Conservation (phyloP, 805 yeast genomes). For the Myxozyma neotropica region DNA sequence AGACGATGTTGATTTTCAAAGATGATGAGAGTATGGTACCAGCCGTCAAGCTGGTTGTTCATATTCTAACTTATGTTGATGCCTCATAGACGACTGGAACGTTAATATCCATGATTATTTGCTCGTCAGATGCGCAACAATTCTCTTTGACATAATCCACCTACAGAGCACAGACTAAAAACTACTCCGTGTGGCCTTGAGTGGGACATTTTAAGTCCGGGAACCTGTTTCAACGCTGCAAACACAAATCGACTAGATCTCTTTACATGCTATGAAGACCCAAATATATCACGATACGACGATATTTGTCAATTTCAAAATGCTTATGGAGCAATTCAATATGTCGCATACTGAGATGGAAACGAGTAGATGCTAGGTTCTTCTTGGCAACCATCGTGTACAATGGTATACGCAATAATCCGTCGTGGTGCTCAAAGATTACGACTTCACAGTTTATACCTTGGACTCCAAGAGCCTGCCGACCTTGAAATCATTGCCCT, state of each 20-base stretch:
- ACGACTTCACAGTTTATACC: constrained; percentile 13
- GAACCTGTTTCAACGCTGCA: constrained; percentile 18
- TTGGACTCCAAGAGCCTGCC: constrained; percentile 15
- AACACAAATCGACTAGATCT: constrained; percentile 10
- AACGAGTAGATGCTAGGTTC: neutral
- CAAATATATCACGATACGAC: neutral
- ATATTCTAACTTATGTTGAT: neutral
- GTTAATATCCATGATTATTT: constrained; percentile 12
- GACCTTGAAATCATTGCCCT: constrained; percentile 18
- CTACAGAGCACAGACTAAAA: constrained; percentile 4
- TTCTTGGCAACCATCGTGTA: neutral
- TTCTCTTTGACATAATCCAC: constrained; percentile 4
- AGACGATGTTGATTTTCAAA: constrained; percentile 20
- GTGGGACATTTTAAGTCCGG: constrained; percentile 23
- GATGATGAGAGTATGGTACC: constrained; percentile 13
- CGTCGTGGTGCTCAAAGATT: constrained; percentile 26
- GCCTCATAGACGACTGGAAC: constrained; percentile 16
- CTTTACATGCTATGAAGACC: constrained; percentile 5
- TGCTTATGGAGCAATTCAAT: neutral
- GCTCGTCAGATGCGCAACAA: constrained; percentile 11
- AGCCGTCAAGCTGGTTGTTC: neutral
- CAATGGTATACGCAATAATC: constrained; percentile 18
- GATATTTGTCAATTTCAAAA: neutral
- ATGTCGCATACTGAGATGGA: neutral
- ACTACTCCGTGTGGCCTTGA: constrained; percentile 26